Evolutionary conservation across 2,329 filamentous ascomycete species (phyloP), one percentile per base, ranked within the genome.

Genomic region (Claviceps sp.): DNA sequence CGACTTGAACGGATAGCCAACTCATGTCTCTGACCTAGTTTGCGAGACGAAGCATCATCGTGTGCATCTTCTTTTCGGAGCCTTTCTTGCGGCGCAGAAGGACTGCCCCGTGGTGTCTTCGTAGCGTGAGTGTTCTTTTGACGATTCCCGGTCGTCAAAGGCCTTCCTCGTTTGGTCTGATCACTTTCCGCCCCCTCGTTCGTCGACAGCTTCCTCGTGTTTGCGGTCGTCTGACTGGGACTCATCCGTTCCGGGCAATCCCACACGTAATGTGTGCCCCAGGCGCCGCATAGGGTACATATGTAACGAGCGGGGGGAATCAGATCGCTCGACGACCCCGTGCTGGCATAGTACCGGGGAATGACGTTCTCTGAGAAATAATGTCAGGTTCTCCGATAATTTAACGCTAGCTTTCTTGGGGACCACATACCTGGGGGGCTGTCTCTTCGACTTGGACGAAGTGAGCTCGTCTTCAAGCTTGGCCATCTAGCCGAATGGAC

Each of bases 191-290:
- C 34, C 3, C 14, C 5, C 24, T 13, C 47, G 2, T 18, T n/a
- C 24, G n/a, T 8, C 24, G 48, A 34, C 13, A 11, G 24, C 13
- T 7, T 30, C 9, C 24, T 14, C 13, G 7, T 38, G 18, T 14
- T 4, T 7, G 26, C 47, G 42, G 24, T 22, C 37, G 11, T 16
- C 9, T 37, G 47, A 22, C 47, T 26, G 34, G 16, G n/a, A 43
- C 13, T 16, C 18, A 4, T 37, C 47, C 18, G 40, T 38, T 45
- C 14, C 6, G 40, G 20, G 41, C 52, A 54, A 16, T 51, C 22
- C 52, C 49, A 54, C 5, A 51, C 52, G 37, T n/a, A 49, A 24
- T 54, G 52, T 5, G 5, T 20, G 7, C 49, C 52, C 11, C 18
- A 45, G 5, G 26, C 16, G 34, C 49, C 49, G 22, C 52, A 54